A percentile compares a stretch with the other conserved stretches of the same genome.
Conservation (phyloP, 768 basidiomycete species). For the Rhizopogon sp. region DNA sequence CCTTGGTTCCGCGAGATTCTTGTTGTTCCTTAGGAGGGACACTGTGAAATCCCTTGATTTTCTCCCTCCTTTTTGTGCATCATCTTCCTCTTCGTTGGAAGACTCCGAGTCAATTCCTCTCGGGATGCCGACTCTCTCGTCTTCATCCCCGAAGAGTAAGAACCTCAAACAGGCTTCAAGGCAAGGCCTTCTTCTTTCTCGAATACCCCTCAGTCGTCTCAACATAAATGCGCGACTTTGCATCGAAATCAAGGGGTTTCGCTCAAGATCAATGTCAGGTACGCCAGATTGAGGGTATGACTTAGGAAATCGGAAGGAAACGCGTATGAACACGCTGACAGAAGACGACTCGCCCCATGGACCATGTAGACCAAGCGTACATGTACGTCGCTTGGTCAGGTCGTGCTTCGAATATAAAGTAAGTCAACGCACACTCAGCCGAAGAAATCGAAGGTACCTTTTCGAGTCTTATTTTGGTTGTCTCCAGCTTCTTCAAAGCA, state of each 20-base stretch:
- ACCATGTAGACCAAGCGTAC: conserved; percentile 82
- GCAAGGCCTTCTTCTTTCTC: conserved; percentile 74
- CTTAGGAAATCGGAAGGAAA: conserved; percentile 85
- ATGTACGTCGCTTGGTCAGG: conserved; percentile 66
- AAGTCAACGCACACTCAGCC: background rate
- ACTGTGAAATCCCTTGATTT: conserved; percentile 48
- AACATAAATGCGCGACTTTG: conserved; percentile 76
- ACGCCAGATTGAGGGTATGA: conserved; percentile 71
- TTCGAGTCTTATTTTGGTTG: conserved; percentile 78
- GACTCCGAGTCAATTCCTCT: conserved; percentile 50
- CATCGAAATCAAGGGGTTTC: conserved; percentile 73
- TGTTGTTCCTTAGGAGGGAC: conserved; percentile 54
- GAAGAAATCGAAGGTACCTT: conserved; percentile 44
- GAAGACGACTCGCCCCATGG: conserved; percentile 88
- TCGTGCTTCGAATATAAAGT: conserved; percentile 44
- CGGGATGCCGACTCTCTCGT: conserved; percentile 38
- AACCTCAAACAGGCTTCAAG: conserved; percentile 81
- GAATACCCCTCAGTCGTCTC: conserved; percentile 65
- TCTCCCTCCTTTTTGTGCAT: conserved; percentile 16
- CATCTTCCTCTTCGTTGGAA: conserved; percentile 59
- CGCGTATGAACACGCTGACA: conserved; percentile 64
- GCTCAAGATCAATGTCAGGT: conserved; percentile 78
- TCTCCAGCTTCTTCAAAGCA: conserved; percentile 59
- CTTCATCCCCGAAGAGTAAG: conserved; percentile 66
- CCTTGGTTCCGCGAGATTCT: conserved; percentile 79